Conservation (phyloP, 352 stramenopile genomes). For the Phytophthora sansomeana region DNA sequence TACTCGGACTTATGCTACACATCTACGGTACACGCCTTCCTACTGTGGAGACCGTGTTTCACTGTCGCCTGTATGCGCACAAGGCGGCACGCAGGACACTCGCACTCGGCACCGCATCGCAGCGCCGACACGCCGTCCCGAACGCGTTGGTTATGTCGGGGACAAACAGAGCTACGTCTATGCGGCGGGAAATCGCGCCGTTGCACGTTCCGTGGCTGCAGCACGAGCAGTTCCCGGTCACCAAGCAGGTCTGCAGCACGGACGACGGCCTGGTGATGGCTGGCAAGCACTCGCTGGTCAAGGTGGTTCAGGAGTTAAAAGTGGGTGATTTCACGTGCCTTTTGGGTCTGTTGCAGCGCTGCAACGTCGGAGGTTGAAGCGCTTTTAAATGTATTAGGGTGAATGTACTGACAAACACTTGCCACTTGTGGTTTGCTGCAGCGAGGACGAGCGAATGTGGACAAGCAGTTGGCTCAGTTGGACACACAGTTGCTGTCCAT, state of each 20-base stretch:
- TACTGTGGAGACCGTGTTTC: neutral
- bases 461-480: slow-evolving; percentile 68
- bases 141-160: neutral
- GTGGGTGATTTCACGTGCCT: slow-evolving; percentile 26
- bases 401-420: slow-evolving; percentile 5
- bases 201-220: slow-evolving; percentile 68
- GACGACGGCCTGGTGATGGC: slow-evolving; percentile 49
- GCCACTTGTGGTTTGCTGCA: slow-evolving; percentile 27
- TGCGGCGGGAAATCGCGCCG: slow-evolving; percentile 42
- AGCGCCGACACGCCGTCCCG: neutral
- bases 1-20: slow-evolving; percentile 10
- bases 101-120: slow-evolving; percentile 10
- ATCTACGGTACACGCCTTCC: slow-evolving; percentile 14
- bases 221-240: slow-evolving; percentile 69
- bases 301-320: slow-evolving; percentile 74
- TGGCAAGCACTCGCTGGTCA: slow-evolving; percentile 62
- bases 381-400: neutral
- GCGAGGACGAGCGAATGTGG: slow-evolving; percentile 58
- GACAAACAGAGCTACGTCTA: slow-evolving; percentile 22
- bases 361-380: neutral
- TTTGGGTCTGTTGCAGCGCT: neutral
- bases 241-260: slow-evolving; percentile 64
- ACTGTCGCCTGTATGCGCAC: slow-evolving; percentile 32
- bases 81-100: slow-evolving; percentile 23
- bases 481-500: slow-evolving; percentile 69